phyloP scores from a whole-genome alignment of 2,329 filamentous ascomycete genomes.

The Teratosphaeria viscida region DNA sequence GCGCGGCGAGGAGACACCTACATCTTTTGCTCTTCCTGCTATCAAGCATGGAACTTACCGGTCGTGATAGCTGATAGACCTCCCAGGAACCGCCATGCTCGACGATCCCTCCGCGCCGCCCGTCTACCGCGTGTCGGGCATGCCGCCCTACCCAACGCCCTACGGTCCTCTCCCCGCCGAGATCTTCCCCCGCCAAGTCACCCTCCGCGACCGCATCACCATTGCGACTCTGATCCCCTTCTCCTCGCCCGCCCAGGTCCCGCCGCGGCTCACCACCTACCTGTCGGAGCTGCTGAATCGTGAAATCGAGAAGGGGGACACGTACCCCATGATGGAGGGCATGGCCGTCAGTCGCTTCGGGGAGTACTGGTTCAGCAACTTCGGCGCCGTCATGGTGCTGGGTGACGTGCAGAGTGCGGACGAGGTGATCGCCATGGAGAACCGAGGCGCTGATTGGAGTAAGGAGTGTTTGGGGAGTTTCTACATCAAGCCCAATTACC shows the following conservation, averaged over 20 bases:
- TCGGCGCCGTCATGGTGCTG: conserved; percentile 77
- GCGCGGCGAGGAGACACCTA: background rate
- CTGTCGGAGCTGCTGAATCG: conserved; percentile 76
- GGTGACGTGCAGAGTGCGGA: conserved; percentile 58
- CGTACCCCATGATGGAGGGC: conserved; percentile 75
- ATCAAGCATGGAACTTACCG: background rate
- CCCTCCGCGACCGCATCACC: conserved; percentile 71
- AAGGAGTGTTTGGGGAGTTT: conserved; percentile 79
- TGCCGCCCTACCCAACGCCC: conserved; percentile 52
- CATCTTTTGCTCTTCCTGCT: background rate
- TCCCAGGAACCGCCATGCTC: conserved; percentile 50
- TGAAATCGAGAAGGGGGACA: conserved; percentile 86
- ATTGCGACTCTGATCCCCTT: conserved; percentile 77
- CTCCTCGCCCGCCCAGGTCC: conserved; percentile 65
- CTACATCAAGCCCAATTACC: conserved; percentile 91
- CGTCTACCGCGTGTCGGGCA: conserved; percentile 59
- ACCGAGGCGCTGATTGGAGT: conserved; percentile 55
- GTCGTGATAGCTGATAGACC: background rate
- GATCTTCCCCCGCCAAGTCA: conserved; percentile 66
- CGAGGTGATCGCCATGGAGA: conserved; percentile 38
- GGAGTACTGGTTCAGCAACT: conserved; percentile 84
- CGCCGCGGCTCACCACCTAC: conserved; percentile 61
- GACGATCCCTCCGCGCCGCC: conserved; percentile 64
- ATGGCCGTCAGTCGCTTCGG: conserved; percentile 67
- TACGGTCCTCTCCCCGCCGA: conserved; percentile 55